phyloP scores from a whole-genome alignment of 768 basidiomycete species.

The Trametes maxima region DNA sequence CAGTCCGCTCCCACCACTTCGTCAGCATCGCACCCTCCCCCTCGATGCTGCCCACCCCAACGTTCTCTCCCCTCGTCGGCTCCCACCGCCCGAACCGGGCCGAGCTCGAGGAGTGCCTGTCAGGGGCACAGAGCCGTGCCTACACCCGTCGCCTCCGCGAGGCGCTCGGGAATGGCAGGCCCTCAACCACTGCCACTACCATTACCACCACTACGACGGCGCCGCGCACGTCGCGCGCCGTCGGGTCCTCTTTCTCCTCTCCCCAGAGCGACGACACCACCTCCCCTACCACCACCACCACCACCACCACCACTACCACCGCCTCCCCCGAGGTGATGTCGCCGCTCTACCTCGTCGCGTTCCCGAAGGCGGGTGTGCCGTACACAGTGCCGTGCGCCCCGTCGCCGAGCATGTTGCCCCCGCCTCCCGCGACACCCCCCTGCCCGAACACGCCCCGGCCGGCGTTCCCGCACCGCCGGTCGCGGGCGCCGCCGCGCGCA shows the following conservation, averaged over 20 bases:
- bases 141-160: conserved; percentile 4
- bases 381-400: conserved; percentile 3
- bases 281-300: not conserved
- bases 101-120: conserved; percentile 20
- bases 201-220: not conserved
- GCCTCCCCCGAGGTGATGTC: not conserved
- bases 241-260: not conserved
- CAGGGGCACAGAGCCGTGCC: conserved; percentile 17
- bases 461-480: conserved; percentile 7
- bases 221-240: conserved; percentile 3
- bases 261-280: not conserved
- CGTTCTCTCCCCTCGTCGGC: not conserved
- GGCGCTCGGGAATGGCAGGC: conserved; percentile 1
- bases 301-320: not conserved
- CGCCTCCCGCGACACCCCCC: conserved; percentile 1
- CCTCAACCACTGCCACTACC: not conserved
- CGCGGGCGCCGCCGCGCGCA: not conserved
- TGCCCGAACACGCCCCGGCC: conserved; percentile 3
- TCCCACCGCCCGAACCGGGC: conserved; percentile 21
- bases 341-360: conserved; percentile 6
- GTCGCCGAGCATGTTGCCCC: conserved; percentile 19
- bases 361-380: not conserved
- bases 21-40: conserved; percentile 11
- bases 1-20: conserved; percentile 5
- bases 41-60: conserved; percentile 8